Percentiles rank a stretch among this genome's conserved stretches.
phyloP scores from a whole-genome alignment of 2,329 filamentous ascomycete genomes.

The Scytalidium sp. region DNA sequence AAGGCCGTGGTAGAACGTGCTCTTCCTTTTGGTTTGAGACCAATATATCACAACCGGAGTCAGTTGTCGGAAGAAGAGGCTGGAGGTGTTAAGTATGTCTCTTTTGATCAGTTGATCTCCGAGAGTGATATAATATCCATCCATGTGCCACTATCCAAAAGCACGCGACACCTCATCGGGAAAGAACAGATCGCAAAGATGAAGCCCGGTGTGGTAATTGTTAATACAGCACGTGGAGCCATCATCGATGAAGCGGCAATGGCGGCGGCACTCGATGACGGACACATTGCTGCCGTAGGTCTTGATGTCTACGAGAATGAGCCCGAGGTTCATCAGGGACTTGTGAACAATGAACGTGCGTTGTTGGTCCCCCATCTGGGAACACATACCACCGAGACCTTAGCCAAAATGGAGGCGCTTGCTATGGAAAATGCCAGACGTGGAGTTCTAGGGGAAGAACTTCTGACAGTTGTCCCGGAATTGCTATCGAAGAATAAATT shows the following conservation, averaged over 20 bases:
- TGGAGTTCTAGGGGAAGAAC: conserved; percentile 5
- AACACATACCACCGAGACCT: conserved; percentile 58
- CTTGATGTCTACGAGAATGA: conserved; percentile 81
- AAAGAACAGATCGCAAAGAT: conserved; percentile 66
- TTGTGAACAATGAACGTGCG: conserved; percentile 57
- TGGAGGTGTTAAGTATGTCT: conserved; percentile 59
- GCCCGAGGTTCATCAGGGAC: conserved; percentile 60
- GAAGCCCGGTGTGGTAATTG: conserved; percentile 72
- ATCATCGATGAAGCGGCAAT: conserved; percentile 77
- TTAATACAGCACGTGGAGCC: conserved; percentile 78
- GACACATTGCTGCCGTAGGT: conserved; percentile 65
- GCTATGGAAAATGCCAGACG: conserved; percentile 38
- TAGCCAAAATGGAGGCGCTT: conserved; percentile 12
- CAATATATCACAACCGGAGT: conserved; percentile 70
- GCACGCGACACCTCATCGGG: conserved; percentile 70
- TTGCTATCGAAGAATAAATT: background rate
- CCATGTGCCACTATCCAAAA: conserved; percentile 69
- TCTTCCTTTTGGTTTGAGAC: conserved; percentile 67
- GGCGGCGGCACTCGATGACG: conserved; percentile 65
- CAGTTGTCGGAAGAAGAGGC: conserved; percentile 49
- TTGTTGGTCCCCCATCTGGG: conserved; percentile 67
- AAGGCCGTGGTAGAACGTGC: conserved; percentile 66
- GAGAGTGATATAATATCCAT: conserved; percentile 72
- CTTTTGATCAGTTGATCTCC: conserved; percentile 66
- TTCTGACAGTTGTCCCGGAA: conserved; percentile 6